Evolutionary conservation across 164 flowering plant genomes (phyloP), one percentile per base, ranked within the genome.

Genomic region (Berberis vulgaris): DNA sequence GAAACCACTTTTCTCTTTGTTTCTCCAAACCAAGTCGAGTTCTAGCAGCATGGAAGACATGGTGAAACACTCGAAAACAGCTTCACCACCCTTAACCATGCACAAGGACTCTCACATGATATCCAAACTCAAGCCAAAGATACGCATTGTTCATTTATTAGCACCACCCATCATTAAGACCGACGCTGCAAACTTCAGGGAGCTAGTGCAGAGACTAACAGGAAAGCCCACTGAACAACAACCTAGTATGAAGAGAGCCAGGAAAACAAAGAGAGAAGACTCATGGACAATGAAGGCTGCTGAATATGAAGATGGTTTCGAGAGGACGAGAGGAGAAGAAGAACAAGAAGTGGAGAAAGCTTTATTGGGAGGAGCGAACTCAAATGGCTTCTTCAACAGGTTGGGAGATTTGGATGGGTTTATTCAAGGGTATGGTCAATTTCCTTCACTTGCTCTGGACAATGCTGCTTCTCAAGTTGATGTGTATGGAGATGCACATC

Each of bases 141-240:
- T 91, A 43, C 78, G 97, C 10, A 91, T 91, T 52, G 78, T 91
- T 62, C 97, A 91, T 86, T 78, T 91, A 71, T 86, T 78, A 70
- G 94, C 97, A 44, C 97, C 97, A 13, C 88, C 88, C 78, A 84
- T 91, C 79, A 91, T 91, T 80, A 85, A 91, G 70, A 91, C 97
- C 10, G 97, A 88, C 61, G 91, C 71, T 0, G 88, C 74, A 0
- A 88, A 88, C 67, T 91, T 91, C 70, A 50, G 96, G 46, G 97
- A 85, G 59, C 82, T 91, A 8, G 97, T 91, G 9, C 97, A 91
- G 45, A 73, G 88, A 59, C 89, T 91, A 70, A 91, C 97, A 0
- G 97, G 97, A 26, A 88, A 86, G 58, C 96, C 97, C 40, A 41
- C 42, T 0, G 71, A 61, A 7, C 38, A 60, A 10, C 68, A 65